Evolutionary conservation across 495 filamentous ascomycete genomes (phyloP), one percentile per base, ranked within the genome.

Genomic region (Aspergillus heteromorphus): DNA sequence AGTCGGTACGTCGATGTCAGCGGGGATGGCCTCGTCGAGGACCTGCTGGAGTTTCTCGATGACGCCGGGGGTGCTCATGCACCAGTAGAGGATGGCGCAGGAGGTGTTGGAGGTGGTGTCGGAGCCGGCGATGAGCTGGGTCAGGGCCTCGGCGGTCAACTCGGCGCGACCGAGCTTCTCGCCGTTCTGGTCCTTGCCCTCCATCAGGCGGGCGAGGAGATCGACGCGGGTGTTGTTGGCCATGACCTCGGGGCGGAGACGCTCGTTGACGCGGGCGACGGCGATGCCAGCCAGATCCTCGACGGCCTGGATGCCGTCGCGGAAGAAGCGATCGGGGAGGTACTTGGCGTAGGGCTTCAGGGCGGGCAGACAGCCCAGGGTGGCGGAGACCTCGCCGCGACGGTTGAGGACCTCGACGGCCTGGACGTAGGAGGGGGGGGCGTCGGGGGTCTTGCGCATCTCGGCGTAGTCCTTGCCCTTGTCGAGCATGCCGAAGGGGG

Each of bases 51-150:
- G 69, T 65, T 85, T 90, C 49, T 71, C 57, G 6, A 93, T 65
- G 2, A 95, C 88, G 18, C 84, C 81, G 0, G 88, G 85, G 6
- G 87, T 91, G 45, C 76, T 74, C 34, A 86, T 70, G 21, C 77
- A 83, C 77, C 89, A 86, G 75, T 83, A 95, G 14, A 96, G 79
- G 40, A 95, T 81, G 2, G 91, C 90, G 67, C 91, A 96, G 43
- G 85, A 84, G 3, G 91, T 91, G 73, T 96, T 96, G 55, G 83
- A 87, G 2, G 91, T 96, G 0, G 91, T 96, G 66, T 95, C 91
- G 42, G 84, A 88, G 21, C 91, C 91, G 3, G 91, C 91, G 61
- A 96, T 96, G 36, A 96, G 75, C 69, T 95, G 91, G 1, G 91
- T 95, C 18, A 95, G 72, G 0, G 91, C 91, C 67, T 96, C 91